Base-by-base conservation (phyloP, 1,284 basidiomycete species). In the Irpex lacteus region DNA sequence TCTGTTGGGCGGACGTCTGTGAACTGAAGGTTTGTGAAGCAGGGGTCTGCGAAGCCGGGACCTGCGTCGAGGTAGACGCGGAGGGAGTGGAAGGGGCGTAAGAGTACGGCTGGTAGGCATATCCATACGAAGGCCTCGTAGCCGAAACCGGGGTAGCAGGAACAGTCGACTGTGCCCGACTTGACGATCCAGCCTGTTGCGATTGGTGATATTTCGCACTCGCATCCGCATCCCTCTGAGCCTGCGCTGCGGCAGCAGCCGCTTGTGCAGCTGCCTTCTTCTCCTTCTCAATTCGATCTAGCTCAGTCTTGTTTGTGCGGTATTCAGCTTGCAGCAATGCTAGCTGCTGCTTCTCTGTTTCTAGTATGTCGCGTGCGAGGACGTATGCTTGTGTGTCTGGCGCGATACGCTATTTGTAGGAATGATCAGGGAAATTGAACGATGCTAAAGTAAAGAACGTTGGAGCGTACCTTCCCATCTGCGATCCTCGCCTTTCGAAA, bases 201-300 rank as follows among this genome's bases (percentile, higher is more conserved):
- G 49, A 60, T 18, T 15, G 8, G 50, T 9, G 38, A 4, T 47
- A 13, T 65, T 47, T 59, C 32, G 59, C 60, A 59, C 74, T 66
- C n/a, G 73, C 36, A 67, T 50, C 9, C 69, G 47, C 0, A 11
- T 64, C 62, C 5, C 68, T 57, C 11, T 66, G 60, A 19, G 66
- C 59, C 9, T 69, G 70, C 1, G 70, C 66, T 5, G 70, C 68
- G 9, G 70, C 37, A 44, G 67, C 65, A 21, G 66, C 65, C 9
- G 59, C 60, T 5, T 64, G 61, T 11, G 67, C 49, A 19, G 64
- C 67, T n/a, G 70, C 68, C 52, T 86, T 84, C 71, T 87, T 89
- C 73, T 89, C 87, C 64, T 86, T 82, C 68, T 91, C 87, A 61
- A 87, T 71, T 61, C 81, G 83, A 68, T 92, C 91, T 47, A 88